Evolutionary conservation across 371 early-diverging fungal genomes (phyloP).

Genomic region (Phascolomyces articulosus): DNA sequence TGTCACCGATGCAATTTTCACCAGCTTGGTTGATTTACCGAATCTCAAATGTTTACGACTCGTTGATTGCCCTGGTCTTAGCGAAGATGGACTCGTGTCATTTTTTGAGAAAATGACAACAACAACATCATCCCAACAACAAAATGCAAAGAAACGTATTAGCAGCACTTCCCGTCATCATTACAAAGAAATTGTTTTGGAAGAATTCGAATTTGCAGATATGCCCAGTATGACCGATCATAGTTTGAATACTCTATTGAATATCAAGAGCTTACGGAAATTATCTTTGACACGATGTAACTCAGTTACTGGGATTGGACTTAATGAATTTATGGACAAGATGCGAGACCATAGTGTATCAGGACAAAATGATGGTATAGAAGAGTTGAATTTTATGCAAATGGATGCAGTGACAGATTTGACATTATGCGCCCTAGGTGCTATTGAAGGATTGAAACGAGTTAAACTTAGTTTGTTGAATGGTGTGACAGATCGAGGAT

Average conservation of each 20-base stretch:
- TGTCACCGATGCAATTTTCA: neutral
- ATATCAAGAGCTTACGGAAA: neutral
- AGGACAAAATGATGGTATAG: neutral
- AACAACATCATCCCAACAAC: neutral
- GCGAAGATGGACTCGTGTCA: neutral
- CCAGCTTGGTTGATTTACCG: neutral
- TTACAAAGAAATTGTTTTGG: neutral
- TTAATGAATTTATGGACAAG: slow-evolving; percentile 3
- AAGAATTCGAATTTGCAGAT: slow-evolving; percentile 4
- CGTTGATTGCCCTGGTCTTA: neutral
- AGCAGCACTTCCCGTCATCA: neutral
- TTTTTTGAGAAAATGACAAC: neutral
- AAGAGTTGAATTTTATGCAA: slow-evolving; percentile 3
- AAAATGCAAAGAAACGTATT: no score
- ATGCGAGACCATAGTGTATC: no score
- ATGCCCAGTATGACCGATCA: slow-evolving; percentile 1
- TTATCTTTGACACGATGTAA: neutral
- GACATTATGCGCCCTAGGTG: neutral
- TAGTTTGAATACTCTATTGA: neutral
- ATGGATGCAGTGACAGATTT: slow-evolving; percentile 1
- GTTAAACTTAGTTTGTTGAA: neutral
- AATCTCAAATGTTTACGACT: slow-evolving; percentile 4
- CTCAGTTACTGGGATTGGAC: neutral
- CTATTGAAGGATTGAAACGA: neutral
- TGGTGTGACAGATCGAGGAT: slow-evolving; percentile 2